phyloP scores from a whole-genome alignment of 192 early-diverging fungal species.

The Rhizophagus clarus region DNA sequence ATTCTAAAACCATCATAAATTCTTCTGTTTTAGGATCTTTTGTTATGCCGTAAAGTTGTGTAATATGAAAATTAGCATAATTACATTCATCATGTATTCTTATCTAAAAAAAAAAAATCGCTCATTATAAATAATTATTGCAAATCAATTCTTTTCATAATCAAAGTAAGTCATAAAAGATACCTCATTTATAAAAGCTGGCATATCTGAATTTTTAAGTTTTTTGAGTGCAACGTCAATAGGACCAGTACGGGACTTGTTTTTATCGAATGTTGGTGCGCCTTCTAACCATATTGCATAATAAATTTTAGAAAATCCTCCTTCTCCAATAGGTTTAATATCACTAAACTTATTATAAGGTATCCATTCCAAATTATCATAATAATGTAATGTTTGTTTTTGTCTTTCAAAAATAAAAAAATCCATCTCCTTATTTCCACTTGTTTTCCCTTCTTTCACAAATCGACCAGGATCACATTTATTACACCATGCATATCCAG shows the following conservation, averaged over 20 bases:
- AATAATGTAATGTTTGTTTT: neutral
- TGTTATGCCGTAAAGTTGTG: slow-evolving; percentile 12
- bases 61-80: neutral
- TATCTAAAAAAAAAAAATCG: too few species aligned
- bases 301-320: slow-evolving; percentile 2
- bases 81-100: neutral
- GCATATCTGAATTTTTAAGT: neutral
- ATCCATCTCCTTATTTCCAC: neutral
- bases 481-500: neutral
- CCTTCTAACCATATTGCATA: neutral
- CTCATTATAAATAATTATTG: too few species aligned
- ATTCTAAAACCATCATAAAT: slow-evolving; percentile 8
- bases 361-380: slow-evolving; percentile 13
- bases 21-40: neutral
- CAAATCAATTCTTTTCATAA: too few species aligned
- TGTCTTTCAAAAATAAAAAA: too few species aligned
- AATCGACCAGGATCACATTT: neutral
- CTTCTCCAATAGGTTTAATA: neutral
- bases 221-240: neutral
- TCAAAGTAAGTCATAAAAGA: too few species aligned
- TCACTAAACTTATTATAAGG: neutral
- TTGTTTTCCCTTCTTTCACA: neutral
- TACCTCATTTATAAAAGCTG: neutral
- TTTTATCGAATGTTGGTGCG: too few species aligned
- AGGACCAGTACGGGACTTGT: neutral